Evolutionary conservation across 345 rosid genomes (phyloP), one percentile per base, ranked within the genome.

Genomic region (Linum trigynum): DNA sequence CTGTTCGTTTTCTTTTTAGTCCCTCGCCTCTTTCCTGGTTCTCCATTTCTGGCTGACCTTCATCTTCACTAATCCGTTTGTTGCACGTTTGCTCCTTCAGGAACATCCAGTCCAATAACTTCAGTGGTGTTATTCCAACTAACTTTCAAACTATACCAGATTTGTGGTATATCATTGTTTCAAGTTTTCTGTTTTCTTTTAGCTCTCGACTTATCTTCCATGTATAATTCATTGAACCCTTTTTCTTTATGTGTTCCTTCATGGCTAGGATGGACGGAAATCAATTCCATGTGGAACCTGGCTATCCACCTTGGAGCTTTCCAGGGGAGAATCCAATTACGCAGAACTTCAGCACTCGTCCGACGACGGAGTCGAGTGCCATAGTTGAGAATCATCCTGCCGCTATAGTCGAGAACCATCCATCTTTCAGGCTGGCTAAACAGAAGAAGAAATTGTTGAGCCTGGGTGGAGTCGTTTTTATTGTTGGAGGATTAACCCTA

Each of bases 41-140:
- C 23, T 73, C 64, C 62, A 55, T n/a, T 56, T 58, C 65, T 16
- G 70, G 64, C 50, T 75, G 59, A 40, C n/a, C 61, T 58, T 36
- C 38, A 42, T 65, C 62, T 5, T 75, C 16, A 57, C 65, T 72
- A 16, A 65, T 71, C 45, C 48, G 60, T 72, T 77, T 65, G 77
- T 68, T 64, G 36, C 60, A 36, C 72, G 45, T 67, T 59, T 64
- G 51, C 68, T 14, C 61, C 66, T n/a, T 65, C 85, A 92, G 97
- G 77, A 85, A 92, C 77, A 81, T 92, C 51, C 88, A 84, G 73
- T 82, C 79, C 39, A 90, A 90, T 71, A 74, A 82, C 66, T 92
- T 92, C 70, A 86, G 94, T 74, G 96, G 98, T 67, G 82, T 86
- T 60, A 79, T 92, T 72, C 98, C 98, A 41, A 76, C 67, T 70